Conservation (phyloP, 768 basidiomycete genomes). For the Strobilomyces echinocephalus region DNA sequence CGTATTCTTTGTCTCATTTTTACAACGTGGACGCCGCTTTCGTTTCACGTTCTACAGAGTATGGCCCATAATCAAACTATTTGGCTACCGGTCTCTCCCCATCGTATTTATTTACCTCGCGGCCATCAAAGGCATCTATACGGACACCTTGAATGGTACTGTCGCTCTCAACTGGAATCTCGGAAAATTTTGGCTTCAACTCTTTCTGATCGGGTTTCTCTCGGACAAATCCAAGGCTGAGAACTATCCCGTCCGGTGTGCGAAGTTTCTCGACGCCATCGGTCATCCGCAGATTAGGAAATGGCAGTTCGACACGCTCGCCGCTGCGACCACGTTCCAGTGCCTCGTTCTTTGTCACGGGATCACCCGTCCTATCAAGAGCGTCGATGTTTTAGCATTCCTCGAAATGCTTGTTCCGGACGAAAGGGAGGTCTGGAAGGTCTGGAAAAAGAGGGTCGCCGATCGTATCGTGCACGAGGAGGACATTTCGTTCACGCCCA, state of each 20-base stretch:
- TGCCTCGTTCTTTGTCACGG: neutral
- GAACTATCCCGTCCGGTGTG: neutral
- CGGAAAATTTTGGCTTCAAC: too few species aligned
- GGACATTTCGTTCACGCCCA: neutral
- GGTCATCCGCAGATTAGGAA: neutral
- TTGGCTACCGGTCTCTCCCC: too few species aligned
- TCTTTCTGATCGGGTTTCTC: neutral
- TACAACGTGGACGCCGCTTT: too few species aligned
- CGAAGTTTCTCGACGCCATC: neutral
- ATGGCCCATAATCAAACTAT: too few species aligned
- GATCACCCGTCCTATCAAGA: neutral
- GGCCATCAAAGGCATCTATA: too few species aligned
- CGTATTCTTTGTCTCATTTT: too few species aligned
- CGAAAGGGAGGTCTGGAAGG: neutral
- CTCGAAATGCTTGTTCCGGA: neutral
- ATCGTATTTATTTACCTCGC: too few species aligned
- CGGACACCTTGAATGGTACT: too few species aligned
- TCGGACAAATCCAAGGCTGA: too few species aligned
- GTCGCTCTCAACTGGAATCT: too few species aligned
- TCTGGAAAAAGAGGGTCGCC: neutral
- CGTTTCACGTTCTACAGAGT: too few species aligned
- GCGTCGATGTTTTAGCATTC: neutral
- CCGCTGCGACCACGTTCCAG: neutral
- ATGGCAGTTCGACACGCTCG: neutral
- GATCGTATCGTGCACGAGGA: neutral